Percentiles rank a stretch among this genome's conserved stretches.
Evolutionary conservation across 202 grass and related monocot genomes (phyloP).

Genomic region (Dendrocalamus latiflorus): DNA sequence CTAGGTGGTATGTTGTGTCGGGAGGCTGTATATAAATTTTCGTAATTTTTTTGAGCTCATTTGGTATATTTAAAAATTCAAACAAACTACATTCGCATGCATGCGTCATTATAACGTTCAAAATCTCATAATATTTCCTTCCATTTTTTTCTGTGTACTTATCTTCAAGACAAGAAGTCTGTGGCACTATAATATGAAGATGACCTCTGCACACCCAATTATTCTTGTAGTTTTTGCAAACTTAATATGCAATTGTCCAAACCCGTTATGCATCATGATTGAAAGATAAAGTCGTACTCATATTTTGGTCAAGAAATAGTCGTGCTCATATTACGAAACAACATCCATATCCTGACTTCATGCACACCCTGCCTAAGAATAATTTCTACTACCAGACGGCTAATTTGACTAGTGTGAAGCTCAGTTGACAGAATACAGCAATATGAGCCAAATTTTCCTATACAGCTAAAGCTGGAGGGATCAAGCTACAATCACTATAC

Average conservation of each 20-base stretch:
- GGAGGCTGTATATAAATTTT: too few relatives aligned
- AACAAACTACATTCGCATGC: not conserved
- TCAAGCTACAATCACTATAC: constrained; percentile 3
- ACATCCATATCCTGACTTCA: constrained; percentile 3
- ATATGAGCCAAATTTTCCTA: not conserved
- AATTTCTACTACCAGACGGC: not conserved
- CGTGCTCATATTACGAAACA: not conserved
- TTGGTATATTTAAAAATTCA: too few relatives aligned
- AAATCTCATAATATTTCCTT: not conserved
- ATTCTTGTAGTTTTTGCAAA: not conserved
- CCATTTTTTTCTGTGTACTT: not conserved
- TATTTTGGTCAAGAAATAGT: not conserved
- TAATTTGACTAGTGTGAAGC: constrained; percentile 8
- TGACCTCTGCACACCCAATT: not conserved
- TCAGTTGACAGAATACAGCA: not conserved
- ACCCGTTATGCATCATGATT: not conserved
- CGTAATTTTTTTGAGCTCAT: too few relatives aligned
- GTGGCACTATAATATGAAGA: not conserved
- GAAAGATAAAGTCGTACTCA: not conserved
- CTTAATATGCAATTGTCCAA: not conserved
- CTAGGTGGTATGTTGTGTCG: too few relatives aligned
- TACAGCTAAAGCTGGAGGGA: constrained; percentile 17
- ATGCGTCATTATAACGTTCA: not conserved
- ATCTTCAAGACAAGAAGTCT: not conserved
- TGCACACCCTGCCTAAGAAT: not conserved